Base-by-base conservation (phyloP, 345 rosid genomes). In the Camelina sativa region DNA sequence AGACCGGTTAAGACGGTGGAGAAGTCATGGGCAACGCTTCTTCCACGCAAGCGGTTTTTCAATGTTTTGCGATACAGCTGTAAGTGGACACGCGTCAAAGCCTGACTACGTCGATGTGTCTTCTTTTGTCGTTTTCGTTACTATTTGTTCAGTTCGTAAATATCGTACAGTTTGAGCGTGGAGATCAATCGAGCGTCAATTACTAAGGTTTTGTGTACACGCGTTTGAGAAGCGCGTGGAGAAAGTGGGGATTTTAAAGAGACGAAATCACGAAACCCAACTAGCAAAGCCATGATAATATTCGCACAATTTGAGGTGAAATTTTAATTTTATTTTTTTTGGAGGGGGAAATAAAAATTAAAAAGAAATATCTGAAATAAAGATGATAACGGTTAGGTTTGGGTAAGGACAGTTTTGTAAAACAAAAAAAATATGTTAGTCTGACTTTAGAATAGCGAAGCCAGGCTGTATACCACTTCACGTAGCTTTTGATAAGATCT, bases 61-160 rank as follows among this genome's bases (percentile, higher is more conserved):
- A 83, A 78, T 60, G 59, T 67, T 67, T 85, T 82, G 97, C 81
- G 89, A 84, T 79, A 88, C 98, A 92, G 96, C 94, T 92, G 96
- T 83, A 7, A 56, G 9, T 60, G 15, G 80, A 88, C 94, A 92
- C 98, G 96, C 85, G 98, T 92, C 96, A 38, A 12, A 0, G 2
- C 1, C 4, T 72, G 30, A 3, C 0, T 61, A 66, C 74, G 72
- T 66, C 65, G 52, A 66, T 66, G 65, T 78, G 73, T 78, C 40
- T 44, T 19, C 2, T 35, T 72, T 78, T 78, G 77, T 78, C 81
- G 69, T 72, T 78, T 72, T 78, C 69, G 0, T n/a, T 58, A 51
- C 72, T 25, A 54, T 51, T 37, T 62, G 3, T 6, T 19, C 20
- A 40, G 35, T 15, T 63, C 7, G n/a, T n/a, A 43, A 17, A 12